Evolutionary conservation across 1,284 basidiomycete genomes (phyloP), one percentile per base, ranked within the genome.

Genomic region (Apiotrichum montevideense): DNA sequence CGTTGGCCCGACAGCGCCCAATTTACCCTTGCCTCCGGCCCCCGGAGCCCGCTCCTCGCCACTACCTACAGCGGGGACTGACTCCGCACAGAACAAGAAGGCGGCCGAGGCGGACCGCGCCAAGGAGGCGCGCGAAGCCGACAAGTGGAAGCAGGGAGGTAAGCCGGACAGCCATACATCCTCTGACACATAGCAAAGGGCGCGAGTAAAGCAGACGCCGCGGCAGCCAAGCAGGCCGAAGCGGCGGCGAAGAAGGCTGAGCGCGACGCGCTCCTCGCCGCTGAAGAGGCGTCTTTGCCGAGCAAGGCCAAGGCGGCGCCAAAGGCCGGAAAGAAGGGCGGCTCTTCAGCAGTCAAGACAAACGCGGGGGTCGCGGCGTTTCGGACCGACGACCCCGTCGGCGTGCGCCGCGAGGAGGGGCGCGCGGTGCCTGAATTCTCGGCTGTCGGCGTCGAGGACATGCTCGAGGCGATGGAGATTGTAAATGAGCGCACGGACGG

Each of bases 401-500:
- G 15, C 84, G 85, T 58, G 85, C 86, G 41, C 29, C 68, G 63
- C 54, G 65, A 66, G 52, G 66, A 58, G 6, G 66, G 70, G 39
- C 58, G 57, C 21, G 80, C 82, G 57, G 75, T 82, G 9, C 84
- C 89, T 74, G 85, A 85, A 68, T 90, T 84, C 74, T 76, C 83
- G 10, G 95, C 94, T 6, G 87, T 86, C 21, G 94, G 92, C 11
- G 82, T 98, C 55, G 94, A 98, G 71, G 89, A 93, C 71, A 92
- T 91, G 8, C 75, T 98, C 49, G 94, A 96, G 75, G 82, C 96
- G 58, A 77, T 98, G 66, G 86, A 88, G 58, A 81, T 95, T 3
- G 91, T 95, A 10, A 95, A 85, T 52, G 88, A 90, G 7, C 92
- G 89, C 80, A 87, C 85, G 80, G 93, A 97, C 76, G 96, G 94